A percentile compares a stretch with the other conserved stretches of the same genome.
Evolutionary conservation across 2,329 filamentous ascomycete genomes (phyloP).

Genomic region (Chalaropsis thielavioides): DNA sequence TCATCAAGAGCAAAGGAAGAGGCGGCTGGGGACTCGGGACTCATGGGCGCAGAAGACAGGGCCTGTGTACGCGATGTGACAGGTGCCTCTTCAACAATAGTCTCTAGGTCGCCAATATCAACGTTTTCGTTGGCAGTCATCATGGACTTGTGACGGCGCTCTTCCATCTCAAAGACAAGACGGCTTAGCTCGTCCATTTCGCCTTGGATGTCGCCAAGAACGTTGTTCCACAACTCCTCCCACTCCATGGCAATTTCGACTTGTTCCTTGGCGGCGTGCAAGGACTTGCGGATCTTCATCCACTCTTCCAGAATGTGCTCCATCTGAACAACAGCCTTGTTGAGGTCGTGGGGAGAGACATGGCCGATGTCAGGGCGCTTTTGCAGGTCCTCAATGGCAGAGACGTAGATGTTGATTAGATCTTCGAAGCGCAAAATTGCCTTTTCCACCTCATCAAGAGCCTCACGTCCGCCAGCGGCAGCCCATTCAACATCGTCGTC

Average conservation of each 20-base stretch:
- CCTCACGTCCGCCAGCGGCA: slow-evolving; percentile 69
- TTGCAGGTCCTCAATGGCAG: slow-evolving; percentile 86
- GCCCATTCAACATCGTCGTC: slow-evolving; percentile 98
- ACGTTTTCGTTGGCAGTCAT: slow-evolving; percentile 48
- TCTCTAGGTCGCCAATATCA: slow-evolving; percentile 82
- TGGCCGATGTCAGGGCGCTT: slow-evolving; percentile 57
- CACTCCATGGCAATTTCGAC: slow-evolving; percentile 98
- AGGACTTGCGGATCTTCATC: slow-evolving; percentile 61
- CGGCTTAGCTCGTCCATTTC: slow-evolving; percentile 68
- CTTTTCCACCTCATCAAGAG: slow-evolving; percentile 55
- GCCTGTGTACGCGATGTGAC: slow-evolving; percentile 35
- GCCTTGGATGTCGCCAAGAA: slow-evolving; percentile 80
- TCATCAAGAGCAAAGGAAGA: slow-evolving; percentile 58
- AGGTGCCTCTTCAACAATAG: slow-evolving; percentile 79
- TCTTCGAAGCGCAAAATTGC: slow-evolving; percentile 75
- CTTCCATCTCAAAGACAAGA: slow-evolving; percentile 94
- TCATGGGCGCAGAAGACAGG: slow-evolving; percentile 40
- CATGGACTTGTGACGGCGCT: slow-evolving; percentile 71
- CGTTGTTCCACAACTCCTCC: slow-evolving; percentile 92
- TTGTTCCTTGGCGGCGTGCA: slow-evolving; percentile 71
- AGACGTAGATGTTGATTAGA: slow-evolving; percentile 81
- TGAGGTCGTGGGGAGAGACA: slow-evolving; percentile 58
- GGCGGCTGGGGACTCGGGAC: slow-evolving; percentile 44
- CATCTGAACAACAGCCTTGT: slow-evolving; percentile 71
- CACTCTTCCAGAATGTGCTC: slow-evolving; percentile 74